Conservation (phyloP, 345 rosid species). For the Turritis glabra region DNA sequence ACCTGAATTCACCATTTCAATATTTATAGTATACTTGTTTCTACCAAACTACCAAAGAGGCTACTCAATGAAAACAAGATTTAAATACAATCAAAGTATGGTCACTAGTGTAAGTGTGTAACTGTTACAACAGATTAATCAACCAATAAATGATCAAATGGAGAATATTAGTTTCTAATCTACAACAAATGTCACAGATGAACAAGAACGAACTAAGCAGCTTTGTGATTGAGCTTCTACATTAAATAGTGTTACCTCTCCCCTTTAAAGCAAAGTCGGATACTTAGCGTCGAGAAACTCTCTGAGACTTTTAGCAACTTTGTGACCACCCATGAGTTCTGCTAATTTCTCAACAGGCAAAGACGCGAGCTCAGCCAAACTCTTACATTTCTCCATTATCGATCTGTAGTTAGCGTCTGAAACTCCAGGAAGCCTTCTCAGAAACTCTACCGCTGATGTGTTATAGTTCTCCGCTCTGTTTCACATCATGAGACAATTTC, state of each 20-base stretch:
- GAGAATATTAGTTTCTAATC: neutral
- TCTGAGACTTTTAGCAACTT: constrained; percentile 75
- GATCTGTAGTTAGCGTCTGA: constrained; percentile 81
- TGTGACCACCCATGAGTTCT: constrained; percentile 86
- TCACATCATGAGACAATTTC: constrained; percentile 2
- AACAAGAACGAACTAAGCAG: constrained; percentile 10
- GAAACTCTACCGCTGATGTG: constrained; percentile 89
- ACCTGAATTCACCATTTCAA: neutral
- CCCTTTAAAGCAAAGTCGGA: constrained; percentile 65
- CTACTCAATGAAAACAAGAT: neutral
- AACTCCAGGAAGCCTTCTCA: constrained; percentile 92
- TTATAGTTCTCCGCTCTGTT: constrained; percentile 94
- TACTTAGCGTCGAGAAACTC: constrained; percentile 94
- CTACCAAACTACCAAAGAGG: neutral
- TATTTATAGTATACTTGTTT: neutral
- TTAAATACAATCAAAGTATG: neutral
- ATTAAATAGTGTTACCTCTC: constrained; percentile 1
- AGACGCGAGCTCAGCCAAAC: constrained; percentile 77
- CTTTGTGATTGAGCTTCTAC: constrained; percentile 2
- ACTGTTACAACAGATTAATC: constrained; percentile 14
- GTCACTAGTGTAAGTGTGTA: neutral
- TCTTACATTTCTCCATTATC: constrained; percentile 87
- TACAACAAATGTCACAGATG: constrained; percentile 18
- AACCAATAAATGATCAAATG: constrained; percentile 9
- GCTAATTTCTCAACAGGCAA: constrained; percentile 68